Base-by-base conservation (phyloP, 2,329 filamentous ascomycete species). In the Pestalotiopsis sp. region DNA sequence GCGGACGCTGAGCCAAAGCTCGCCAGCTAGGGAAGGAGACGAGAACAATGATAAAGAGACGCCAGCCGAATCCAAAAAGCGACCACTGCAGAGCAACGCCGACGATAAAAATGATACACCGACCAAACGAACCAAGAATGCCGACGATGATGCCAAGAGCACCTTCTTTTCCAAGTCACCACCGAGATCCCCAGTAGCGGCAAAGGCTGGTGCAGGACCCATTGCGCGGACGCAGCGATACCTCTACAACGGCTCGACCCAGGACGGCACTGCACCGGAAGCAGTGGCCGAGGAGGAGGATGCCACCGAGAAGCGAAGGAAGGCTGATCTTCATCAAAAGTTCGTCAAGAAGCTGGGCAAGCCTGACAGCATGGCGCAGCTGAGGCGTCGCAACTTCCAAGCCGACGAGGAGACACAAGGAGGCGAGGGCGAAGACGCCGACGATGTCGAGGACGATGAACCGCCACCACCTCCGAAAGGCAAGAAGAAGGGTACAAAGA, bases 281-380 rank as follows among this genome's bases (percentile, higher is more conserved):
- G 79, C 81, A 14, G 78, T 79, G 1, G 79, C 81, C 2, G 80
- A 82, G 1, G 85, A 88, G 14, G 84, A 86, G 6, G 87, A 87
- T 66, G 81, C 82, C 3, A 83, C 83, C 1, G 86, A 76, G 27
- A 82, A 82, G 72, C 87, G 83, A 71, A 84, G 85, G 69, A 94
- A 92, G 76, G 88, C 92, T 69, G 90, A 89, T 63, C 82, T 98
- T 27, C 96, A 98, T 77, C 85, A 88, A 70, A 92, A 90, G 74
- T 99, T 98, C 76, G 92, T 98, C 39, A 93, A 93, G 84, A 97
- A 95, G 79, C 88, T 99, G 2, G 95, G 95, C 0, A 90, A 92
- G 58, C 91, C 94, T 1, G 94, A 97, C 76, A 95, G 93, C 76
- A 85, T 97, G 72, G 85, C 88, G 31, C 87, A 90, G 70, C 87